phyloP scores from a whole-genome alignment of 495 filamentous ascomycete species.

The Hypomontagnella monticulosa region DNA sequence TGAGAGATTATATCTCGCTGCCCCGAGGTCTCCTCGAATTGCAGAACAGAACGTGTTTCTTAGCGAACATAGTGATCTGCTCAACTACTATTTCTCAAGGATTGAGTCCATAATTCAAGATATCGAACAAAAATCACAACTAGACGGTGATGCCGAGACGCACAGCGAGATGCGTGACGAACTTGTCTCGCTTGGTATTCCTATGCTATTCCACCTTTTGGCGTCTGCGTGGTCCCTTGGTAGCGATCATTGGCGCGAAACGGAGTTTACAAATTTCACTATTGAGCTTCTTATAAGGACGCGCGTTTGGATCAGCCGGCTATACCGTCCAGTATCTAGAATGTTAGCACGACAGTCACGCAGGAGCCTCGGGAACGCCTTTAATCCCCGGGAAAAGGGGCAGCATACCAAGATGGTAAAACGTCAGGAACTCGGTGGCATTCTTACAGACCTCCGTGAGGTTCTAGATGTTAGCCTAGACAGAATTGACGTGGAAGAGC shows the following conservation, averaged over 20 bases:
- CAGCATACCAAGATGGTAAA: constrained; percentile 2
- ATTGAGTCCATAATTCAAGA: constrained; percentile 22
- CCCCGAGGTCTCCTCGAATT: constrained; percentile 31
- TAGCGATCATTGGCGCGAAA: constrained; percentile 15
- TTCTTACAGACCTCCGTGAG: constrained; percentile 19
- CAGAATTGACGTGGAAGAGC: constrained; percentile 20
- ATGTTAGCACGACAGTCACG: constrained; percentile 1
- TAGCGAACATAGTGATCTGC: constrained; percentile 24
- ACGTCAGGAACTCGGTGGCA: constrained; percentile 27
- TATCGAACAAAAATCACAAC: constrained; percentile 8
- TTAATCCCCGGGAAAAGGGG: neutral
- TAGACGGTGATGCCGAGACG: constrained; percentile 11
- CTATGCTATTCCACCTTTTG: constrained; percentile 41
- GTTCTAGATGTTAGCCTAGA: constrained; percentile 15
- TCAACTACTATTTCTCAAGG: constrained; percentile 41
- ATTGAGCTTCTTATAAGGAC: constrained; percentile 35
- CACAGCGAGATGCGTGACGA: constrained; percentile 18
- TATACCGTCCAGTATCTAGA: constrained; percentile 34
- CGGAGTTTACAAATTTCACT: constrained; percentile 34
- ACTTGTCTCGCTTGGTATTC: constrained; percentile 32
- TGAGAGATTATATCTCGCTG: constrained; percentile 29
- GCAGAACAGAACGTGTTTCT: constrained; percentile 41
- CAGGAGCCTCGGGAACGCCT: neutral
- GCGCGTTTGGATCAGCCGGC: constrained; percentile 29
- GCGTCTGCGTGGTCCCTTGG: constrained; percentile 36